These are phyloP conservation scores for Oryza nivara DNA, from an alignment of 176 grass and related monocot species.

Conservation along the genomic window DNA sequence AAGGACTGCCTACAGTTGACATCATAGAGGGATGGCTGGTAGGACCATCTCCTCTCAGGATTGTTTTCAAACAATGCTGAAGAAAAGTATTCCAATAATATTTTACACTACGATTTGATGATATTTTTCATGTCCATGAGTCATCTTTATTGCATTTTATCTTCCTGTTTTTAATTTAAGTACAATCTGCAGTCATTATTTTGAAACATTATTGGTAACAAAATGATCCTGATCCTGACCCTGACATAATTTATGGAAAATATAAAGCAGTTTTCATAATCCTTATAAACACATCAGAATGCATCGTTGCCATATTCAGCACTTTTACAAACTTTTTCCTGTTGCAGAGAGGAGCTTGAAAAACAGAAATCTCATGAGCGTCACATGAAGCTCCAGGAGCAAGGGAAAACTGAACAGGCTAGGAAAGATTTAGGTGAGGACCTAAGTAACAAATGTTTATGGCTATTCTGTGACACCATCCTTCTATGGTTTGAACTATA, in stretches of 20 bases:
- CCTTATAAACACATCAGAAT: neutral
- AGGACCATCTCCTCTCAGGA: neutral
- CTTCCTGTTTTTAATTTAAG: neutral
- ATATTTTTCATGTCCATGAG: neutral
- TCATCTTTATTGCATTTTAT: neutral
- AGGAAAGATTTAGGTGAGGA: constrained; percentile 87
- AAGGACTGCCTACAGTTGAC: neutral
- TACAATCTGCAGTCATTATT: neutral
- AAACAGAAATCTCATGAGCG: constrained; percentile 72
- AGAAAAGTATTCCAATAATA: neutral
- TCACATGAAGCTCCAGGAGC: constrained; percentile 84
- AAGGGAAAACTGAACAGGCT: constrained; percentile 93
- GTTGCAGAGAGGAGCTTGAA: constrained; percentile 80
- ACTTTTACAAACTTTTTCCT: neutral
- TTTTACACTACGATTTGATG: neutral
- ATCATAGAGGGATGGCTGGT: neutral
- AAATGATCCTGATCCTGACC: neutral
- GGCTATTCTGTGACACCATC: neutral
- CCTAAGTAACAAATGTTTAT: neutral
- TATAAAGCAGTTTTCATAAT: neutral
- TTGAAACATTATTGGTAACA: neutral
- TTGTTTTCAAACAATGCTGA: neutral
- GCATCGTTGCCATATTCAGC: neutral
- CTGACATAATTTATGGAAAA: neutral
- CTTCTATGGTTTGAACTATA: neutral